Evolutionary conservation across 768 basidiomycete species (phyloP), one percentile per base, ranked within the genome.

Genomic region (Naganishia kalamii): DNA sequence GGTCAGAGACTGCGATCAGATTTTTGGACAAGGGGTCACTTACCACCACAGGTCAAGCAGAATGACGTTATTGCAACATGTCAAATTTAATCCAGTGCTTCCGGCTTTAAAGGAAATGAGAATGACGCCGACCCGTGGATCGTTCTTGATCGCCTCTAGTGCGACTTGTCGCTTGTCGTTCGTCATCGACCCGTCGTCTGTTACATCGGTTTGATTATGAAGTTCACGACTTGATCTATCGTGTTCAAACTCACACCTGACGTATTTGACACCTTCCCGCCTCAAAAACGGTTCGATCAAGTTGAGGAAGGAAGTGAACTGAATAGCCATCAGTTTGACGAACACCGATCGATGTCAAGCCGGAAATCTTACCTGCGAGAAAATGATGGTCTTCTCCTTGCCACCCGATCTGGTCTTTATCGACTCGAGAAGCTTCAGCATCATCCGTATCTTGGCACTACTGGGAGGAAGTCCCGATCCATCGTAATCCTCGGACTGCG

Each of bases 31-130:
- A 35, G 7, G 60, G 15, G 37, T 4, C 67, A 74, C 62, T 74
- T 70, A 66, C 77, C 93, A 97, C 92, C 93, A 97, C 66, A 92
- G 79, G 75, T 96, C 94, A 63, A 91, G 84, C 3, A 97, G 83
- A 70, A 97, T 88, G 41, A 97, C 92, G 69, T 94, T 90, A 76
- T 92, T 94, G 79, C 93, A 97, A 40, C 86, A 87, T 0, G 91
- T 92, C 71, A 97, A 75, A 74, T 97, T 96, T 48, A 97, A 84
- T 48, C 92, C 90, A n/a, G 88, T 91, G 72, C 89, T 89, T 4
- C 92, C 92, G 30, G 92, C 92, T 77, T 93, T 96, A 84, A 97
- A 93, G 0, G 92, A 96, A 68, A 98, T 92, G 68, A 99, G 79
- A 67, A 98, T 96, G 46, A 94, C 86, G 33, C 83, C 83, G 12